Evolutionary conservation across 768 basidiomycete genomes (phyloP), one percentile per base, ranked within the genome.

Genomic region (Epithele typhae): DNA sequence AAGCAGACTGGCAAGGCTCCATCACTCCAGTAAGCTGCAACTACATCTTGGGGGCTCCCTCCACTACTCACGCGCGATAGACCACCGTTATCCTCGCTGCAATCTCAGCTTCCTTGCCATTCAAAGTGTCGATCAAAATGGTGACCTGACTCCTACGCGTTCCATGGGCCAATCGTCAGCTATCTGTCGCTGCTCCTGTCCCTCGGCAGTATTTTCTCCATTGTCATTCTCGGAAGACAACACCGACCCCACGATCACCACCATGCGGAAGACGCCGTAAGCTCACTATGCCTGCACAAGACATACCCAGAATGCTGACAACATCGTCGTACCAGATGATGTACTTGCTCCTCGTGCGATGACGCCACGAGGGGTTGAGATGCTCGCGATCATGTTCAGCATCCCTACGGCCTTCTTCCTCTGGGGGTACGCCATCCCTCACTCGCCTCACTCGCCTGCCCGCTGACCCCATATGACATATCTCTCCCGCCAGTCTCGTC

Each of bases 101-200:
- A 81, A 82, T 40, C 76, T 84, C 0, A 75, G 71, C 0, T 81
- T 83, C 52, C 63, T 85, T n/a, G 74, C 79, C 1, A 80, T 83
- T 27, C 65, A 69, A 24, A 65, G 68, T 18, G 68, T 73, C 12
- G 70, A 64, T 45, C 3, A n/a, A 4, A 36, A n/a, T 14, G 9
- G 17, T 6, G 8, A 30, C 7, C n/a, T 27, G 5, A 17, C 9
- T 14, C 32, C 47, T 1, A 33, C 45, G 12, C 49, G 66, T 12
- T 59, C 56, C 4, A 45, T 59, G 0, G 64, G 64, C 0, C 70
- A 76, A 66, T 72, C 22, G 58, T 72, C 14, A 68, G 66, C 42
- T 78, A 76, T 46, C 47, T 68, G 23, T 79, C 78, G 2, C 61
- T 70, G 4, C 55, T 75, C 12, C 55, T 67, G 36, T 72, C 66